Evolutionary conservation across 352 stramenopile species (phyloP).

Genomic region (Pythium guiyangense): DNA sequence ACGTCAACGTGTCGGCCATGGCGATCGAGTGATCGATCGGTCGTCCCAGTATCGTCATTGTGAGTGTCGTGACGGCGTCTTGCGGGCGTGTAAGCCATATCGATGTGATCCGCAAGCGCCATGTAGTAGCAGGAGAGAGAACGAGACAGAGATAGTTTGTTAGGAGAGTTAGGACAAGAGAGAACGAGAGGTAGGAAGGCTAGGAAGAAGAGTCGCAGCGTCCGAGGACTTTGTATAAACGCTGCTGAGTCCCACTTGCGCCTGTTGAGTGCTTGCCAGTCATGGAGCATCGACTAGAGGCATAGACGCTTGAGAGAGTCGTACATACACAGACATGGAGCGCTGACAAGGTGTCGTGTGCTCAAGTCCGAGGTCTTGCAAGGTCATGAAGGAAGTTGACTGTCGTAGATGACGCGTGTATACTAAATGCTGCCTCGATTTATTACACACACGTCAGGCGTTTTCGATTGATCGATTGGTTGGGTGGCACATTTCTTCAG

Average conservation of each 20-base stretch:
- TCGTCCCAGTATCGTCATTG: neutral
- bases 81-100: conserved; percentile 11
- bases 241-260: neutral
- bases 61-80: conserved; percentile 1
- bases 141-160: neutral
- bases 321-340: no score
- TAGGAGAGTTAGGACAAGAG: neutral
- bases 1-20: conserved; percentile 12
- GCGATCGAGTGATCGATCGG: conserved; percentile 11
- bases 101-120: conserved; percentile 2
- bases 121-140: conserved; percentile 1
- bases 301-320: no score
- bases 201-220: neutral
- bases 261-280: no score
- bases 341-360: no score
- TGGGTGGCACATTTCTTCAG: conserved; percentile 12
- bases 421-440: neutral
- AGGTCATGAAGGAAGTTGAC: no score
- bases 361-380: no score
- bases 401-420: neutral
- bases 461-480: conserved; percentile 16
- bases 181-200: neutral
- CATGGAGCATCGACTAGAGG: neutral
- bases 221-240: conserved; percentile 4
- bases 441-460: conserved; percentile 1